These are phyloP conservation scores for Agaricus blazei DNA, from an alignment of 768 basidiomycete genomes.

Conservation along the genomic window DNA sequence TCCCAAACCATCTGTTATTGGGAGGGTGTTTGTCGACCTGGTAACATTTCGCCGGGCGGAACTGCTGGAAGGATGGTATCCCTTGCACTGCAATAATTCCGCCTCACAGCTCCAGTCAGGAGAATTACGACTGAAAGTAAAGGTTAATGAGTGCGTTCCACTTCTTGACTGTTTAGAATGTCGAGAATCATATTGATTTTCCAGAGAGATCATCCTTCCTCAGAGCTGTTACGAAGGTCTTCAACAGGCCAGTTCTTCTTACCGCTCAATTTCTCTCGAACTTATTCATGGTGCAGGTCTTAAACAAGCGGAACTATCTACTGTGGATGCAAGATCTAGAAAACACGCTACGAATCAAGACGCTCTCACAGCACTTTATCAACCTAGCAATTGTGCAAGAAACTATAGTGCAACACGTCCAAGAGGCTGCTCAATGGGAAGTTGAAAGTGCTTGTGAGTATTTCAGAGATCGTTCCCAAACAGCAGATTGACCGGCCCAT, in stretches of 20 bases:
- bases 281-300: not conserved
- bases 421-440: constrained; percentile 63
- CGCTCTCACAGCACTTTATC: constrained; percentile 54
- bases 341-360: constrained; percentile 60
- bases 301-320: constrained; percentile 54
- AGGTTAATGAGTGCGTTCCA: constrained; percentile 65
- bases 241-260: constrained; percentile 42
- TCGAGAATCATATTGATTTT: constrained; percentile 9
- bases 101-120: constrained; percentile 60
- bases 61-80: constrained; percentile 80
- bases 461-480: not conserved
- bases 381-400: constrained; percentile 67
- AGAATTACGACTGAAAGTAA: constrained; percentile 68
- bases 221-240: constrained; percentile 56
- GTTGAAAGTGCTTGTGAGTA: constrained; percentile 62
- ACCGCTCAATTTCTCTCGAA: not conserved
- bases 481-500: not conserved
- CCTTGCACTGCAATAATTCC: constrained; percentile 48
- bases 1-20: constrained; percentile 50
- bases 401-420: constrained; percentile 61
- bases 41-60: constrained; percentile 72
- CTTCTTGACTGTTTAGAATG: not conserved
- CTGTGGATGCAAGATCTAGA: constrained; percentile 75
- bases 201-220: constrained; percentile 77
- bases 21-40: constrained; percentile 59